Evolutionary conservation across 2,329 filamentous ascomycete species (phyloP).

Genomic region (Fusarium sterilihyphosum): DNA sequence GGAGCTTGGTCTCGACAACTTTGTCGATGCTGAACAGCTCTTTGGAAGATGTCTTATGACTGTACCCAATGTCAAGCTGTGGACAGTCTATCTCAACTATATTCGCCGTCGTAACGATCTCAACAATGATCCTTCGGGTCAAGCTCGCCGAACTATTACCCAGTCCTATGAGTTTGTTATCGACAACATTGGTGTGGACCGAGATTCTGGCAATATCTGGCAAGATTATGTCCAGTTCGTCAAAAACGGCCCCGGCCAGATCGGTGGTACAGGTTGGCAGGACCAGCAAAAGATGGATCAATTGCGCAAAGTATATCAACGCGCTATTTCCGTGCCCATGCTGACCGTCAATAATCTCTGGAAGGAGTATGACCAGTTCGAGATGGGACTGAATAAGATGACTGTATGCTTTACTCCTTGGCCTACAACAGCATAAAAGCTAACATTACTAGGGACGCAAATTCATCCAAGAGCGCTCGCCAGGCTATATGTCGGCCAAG

Average conservation of each 20-base stretch:
- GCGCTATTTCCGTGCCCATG: constrained; percentile 87
- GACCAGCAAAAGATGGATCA: constrained; percentile 98
- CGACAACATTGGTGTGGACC: constrained; percentile 88
- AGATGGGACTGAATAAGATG: constrained; percentile 91
- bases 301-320: constrained; percentile 90
- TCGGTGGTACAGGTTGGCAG: constrained; percentile 91
- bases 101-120: constrained; percentile 91
- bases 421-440: constrained; percentile 30
- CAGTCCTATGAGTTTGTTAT: constrained; percentile 94
- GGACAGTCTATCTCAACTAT: constrained; percentile 95
- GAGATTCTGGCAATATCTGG: constrained; percentile 91
- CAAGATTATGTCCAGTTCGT: constrained; percentile 95
- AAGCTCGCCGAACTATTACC: constrained; percentile 81
- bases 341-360: constrained; percentile 84
- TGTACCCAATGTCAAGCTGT: constrained; percentile 85
- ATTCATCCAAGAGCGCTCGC: constrained; percentile 91
- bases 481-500: constrained; percentile 95
- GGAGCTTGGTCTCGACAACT: constrained; percentile 88
- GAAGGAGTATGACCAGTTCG: constrained; percentile 98
- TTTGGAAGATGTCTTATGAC: constrained; percentile 83
- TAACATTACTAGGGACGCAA: constrained; percentile 77
- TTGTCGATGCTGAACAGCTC: constrained; percentile 81
- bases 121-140: constrained; percentile 76
- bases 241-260: constrained; percentile 83
- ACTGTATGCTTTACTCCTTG: constrained; percentile 66